A percentile compares a stretch with the other conserved stretches of the same genome.
Conservation (phyloP, 371 early-diverging fungal genomes). For the Mucor velutinosus region DNA sequence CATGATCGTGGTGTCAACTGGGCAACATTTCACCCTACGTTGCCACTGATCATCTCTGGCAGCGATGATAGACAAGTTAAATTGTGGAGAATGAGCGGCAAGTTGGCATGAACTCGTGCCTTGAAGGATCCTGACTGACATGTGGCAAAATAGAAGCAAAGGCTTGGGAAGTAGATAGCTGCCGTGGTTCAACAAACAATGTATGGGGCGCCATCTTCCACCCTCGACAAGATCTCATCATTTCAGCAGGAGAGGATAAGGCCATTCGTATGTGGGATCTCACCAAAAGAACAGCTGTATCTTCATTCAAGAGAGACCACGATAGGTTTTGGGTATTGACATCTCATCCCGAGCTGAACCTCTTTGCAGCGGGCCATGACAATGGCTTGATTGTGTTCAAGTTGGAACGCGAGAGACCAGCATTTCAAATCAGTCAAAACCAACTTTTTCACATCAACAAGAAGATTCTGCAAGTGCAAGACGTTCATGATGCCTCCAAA, state of each 20-base stretch:
- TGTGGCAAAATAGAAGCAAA: conserved; percentile 65
- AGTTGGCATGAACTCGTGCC: background rate
- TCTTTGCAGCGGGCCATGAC: conserved; percentile 98
- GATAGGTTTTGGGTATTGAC: conserved; percentile 69
- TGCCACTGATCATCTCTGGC: background rate
- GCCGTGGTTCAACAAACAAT: conserved; percentile 98
- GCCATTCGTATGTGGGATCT: background rate
- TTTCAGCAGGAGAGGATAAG: conserved; percentile 60
- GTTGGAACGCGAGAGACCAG: conserved; percentile 94
- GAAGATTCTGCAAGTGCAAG: conserved; percentile 78
- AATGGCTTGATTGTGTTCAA: conserved; percentile 97
- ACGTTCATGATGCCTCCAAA: conserved; percentile 76
- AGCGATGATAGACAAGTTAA: conserved; percentile 74
- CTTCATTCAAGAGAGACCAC: background rate
- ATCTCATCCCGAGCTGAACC: conserved; percentile 91
- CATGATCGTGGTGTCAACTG: background rate
- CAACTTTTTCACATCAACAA: conserved; percentile 85
- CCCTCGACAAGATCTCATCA: conserved; percentile 89
- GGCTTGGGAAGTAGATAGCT: conserved; percentile 98
- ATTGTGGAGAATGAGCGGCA: conserved; percentile 97
- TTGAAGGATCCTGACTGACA: too few species aligned
- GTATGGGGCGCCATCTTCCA: conserved; percentile 94
- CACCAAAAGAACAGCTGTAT: background rate
- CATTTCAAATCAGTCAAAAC: conserved; percentile 80
- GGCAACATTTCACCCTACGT: background rate